Evolutionary conservation across 805 yeast species (phyloP), one percentile per base, ranked within the genome.

Genomic region (Candida quercuum): DNA sequence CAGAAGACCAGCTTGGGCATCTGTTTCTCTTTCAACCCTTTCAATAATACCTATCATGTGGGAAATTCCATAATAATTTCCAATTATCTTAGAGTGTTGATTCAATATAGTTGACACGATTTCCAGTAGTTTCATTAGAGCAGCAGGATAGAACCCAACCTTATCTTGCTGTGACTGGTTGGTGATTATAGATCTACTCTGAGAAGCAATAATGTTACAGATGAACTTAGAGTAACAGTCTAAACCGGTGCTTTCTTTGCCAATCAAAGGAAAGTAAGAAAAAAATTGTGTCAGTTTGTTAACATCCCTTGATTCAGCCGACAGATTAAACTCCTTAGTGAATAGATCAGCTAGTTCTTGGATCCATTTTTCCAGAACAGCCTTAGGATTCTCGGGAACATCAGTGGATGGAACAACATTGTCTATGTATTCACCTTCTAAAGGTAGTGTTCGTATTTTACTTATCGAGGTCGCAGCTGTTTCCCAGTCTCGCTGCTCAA

Each of bases 1-100:
- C 4, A 93, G 84, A 31, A 93, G 66, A 1, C 95, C 94, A 19
- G 91, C 81, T 54, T 93, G 99, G n/a, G 89, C 69, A 54, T 93
- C 99, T 22, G 93, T 81, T 54, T 93, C 99, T 35, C 74, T 67
- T 60, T 91, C 95, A 23, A 93, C 81, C 35, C 75, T 74, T 15
- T 73, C 76, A 48, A 89, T 70, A 9, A 91, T 88, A 24, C 71
- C 70, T 3, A 71, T 62, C 68, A 89, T 78, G 13, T 80, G 78
- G 9, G 62, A 45, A 4, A 47, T 43, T 15, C 91, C 95, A 54
- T 93, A 93, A 54, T 80, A 82, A 34, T 69, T 70, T 29, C 71
- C 74, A 20, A 93, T 87, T 28, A 93, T 72, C 10, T 80, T 81
- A 0, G 93, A 76, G 56, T 93, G 98, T 52, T 88, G 96, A 32